Evolutionary conservation across 441 rosid genomes (phyloP).

Genomic region (Corymbia calophylla): DNA sequence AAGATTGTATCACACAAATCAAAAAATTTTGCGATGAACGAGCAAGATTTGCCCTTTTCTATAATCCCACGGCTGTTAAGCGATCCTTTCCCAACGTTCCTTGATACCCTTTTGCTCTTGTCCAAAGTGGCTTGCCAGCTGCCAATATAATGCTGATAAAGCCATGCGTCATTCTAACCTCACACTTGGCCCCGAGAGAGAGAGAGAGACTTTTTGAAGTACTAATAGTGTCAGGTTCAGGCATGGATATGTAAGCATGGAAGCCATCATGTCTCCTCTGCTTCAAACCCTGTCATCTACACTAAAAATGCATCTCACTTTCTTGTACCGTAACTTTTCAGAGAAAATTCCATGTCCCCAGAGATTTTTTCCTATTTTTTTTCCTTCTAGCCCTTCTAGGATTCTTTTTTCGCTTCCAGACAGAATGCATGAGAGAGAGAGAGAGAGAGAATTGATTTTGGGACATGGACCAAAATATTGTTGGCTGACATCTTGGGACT

Average conservation of each 20-base stretch:
- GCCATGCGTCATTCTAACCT: neutral
- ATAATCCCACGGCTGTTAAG: neutral
- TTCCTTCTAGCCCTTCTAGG: neutral
- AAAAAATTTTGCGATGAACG: neutral
- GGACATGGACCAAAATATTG: neutral
- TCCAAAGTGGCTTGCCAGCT: neutral
- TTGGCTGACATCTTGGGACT: neutral
- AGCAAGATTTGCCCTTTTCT: neutral
- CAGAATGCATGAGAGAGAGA: neutral
- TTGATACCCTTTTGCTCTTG: neutral
- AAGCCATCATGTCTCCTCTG: constrained; percentile 74
- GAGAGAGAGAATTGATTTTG: neutral
- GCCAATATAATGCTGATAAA: neutral
- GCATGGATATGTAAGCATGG: constrained; percentile 60
- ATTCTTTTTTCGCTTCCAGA: neutral
- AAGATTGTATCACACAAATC: neutral
- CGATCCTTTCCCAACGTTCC: neutral
- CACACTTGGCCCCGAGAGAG: neutral
- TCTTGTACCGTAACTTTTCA: constrained; percentile 3
- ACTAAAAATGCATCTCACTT: constrained; percentile 12
- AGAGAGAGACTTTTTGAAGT: neutral
- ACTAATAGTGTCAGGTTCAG: constrained; percentile 31
- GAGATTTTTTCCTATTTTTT: neutral
- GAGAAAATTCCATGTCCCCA: constrained; percentile 1
- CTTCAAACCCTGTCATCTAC: constrained; percentile 40